phyloP scores from a whole-genome alignment of 2,329 filamentous ascomycete genomes.

The Calycina herbarum region DNA sequence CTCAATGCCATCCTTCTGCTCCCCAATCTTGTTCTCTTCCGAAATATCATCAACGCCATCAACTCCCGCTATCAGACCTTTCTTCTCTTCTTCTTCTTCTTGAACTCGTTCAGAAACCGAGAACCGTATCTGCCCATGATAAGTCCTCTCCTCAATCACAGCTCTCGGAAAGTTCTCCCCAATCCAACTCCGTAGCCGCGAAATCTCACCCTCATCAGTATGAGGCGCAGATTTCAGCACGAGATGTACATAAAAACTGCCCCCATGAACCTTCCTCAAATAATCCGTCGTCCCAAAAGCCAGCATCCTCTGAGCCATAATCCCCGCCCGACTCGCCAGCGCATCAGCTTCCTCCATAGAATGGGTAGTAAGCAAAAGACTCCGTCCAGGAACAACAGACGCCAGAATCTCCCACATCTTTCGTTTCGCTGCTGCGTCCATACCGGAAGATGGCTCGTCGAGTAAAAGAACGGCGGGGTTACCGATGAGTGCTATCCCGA shows the following conservation, averaged over 20 bases:
- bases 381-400: slow-evolving; percentile 72
- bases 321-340: slow-evolving; percentile 78
- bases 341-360: slow-evolving; percentile 95
- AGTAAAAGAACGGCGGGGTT: slow-evolving; percentile 85
- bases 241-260: slow-evolving; percentile 78
- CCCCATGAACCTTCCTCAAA: slow-evolving; percentile 73
- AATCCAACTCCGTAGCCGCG: slow-evolving; percentile 66
- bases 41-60: too few species aligned
- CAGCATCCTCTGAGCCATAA: slow-evolving; percentile 83
- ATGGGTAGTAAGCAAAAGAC: slow-evolving; percentile 85
- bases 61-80: background rate
- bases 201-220: slow-evolving; percentile 69
- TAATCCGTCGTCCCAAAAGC: slow-evolving; percentile 75
- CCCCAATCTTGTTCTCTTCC: background rate
- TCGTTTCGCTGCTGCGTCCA: slow-evolving; percentile 88
- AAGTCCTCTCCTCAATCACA: slow-evolving; percentile 69
- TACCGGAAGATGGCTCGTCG: slow-evolving; percentile 84
- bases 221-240: slow-evolving; percentile 74
- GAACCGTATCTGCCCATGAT: slow-evolving; percentile 87
- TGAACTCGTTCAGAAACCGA: slow-evolving; percentile 60
- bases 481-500: slow-evolving; percentile 89
- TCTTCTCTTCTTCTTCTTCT: background rate
- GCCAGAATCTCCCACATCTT: slow-evolving; percentile 89
- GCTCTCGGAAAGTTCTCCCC: slow-evolving; percentile 59
- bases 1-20: background rate